phyloP scores from a whole-genome alignment of 768 basidiomycete species.

The Auricularia sp. region DNA sequence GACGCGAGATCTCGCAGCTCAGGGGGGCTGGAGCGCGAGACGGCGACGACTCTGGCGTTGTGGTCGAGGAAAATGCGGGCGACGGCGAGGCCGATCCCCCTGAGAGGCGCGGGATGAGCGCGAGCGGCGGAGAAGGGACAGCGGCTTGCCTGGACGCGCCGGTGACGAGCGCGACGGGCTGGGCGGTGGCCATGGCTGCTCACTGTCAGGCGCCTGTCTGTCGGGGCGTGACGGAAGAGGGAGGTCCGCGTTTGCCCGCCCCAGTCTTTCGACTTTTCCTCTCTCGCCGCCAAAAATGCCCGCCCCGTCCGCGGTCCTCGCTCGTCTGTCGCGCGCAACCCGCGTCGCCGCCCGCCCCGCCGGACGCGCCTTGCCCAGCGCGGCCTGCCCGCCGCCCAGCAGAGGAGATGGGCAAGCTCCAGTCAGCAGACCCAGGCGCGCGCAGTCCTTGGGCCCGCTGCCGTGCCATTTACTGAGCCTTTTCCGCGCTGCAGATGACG shows the following conservation, averaged over 20 bases:
- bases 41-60: constrained; percentile 59
- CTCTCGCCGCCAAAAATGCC: constrained; percentile 2
- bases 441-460: constrained; percentile 25
- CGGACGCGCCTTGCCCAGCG: no score
- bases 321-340: constrained; percentile 6
- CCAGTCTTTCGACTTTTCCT: background rate
- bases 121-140: constrained; percentile 16
- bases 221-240: background rate
- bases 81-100: constrained; percentile 74
- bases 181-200: constrained; percentile 25
- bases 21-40: constrained; percentile 61
- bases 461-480: constrained; percentile 10
- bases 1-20: constrained; percentile 47
- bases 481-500: constrained; percentile 60
- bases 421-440: constrained; percentile 33
- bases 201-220: background rate
- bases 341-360: constrained; percentile 5
- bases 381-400: no score
- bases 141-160: no score
- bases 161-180: constrained; percentile 39
- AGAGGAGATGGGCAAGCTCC: background rate
- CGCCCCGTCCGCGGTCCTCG: background rate
- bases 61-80: constrained; percentile 57
- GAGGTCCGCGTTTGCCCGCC: background rate
- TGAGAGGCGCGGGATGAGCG: constrained; percentile 13